Conservation (phyloP, 2,329 filamentous ascomycete species). For the Hymenoscyphus fructigenus region DNA sequence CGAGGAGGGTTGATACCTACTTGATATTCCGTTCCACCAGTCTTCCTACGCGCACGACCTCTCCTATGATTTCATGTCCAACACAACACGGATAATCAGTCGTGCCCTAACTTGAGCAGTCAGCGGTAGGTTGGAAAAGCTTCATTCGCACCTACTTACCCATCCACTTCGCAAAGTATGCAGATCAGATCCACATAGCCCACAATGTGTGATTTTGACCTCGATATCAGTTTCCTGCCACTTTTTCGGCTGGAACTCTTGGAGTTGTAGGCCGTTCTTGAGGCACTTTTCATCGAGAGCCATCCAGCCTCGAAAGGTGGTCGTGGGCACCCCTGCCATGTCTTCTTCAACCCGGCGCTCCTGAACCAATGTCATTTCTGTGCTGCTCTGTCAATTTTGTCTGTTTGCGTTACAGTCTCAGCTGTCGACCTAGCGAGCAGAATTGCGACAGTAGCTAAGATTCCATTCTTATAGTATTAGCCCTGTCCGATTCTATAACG, state of each 20-base stretch:
- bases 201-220: conserved; percentile 51
- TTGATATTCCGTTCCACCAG: not conserved
- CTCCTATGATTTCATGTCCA: not conserved
- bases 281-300: not conserved
- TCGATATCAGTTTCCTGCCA: conserved; percentile 53
- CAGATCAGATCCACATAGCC: conserved; percentile 45
- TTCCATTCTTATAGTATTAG: too few relatives aligned
- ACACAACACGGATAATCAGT: conserved; percentile 1
- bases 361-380: not conserved
- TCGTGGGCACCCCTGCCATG: not conserved
- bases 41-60: not conserved
- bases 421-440: not conserved
- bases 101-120: not conserved
- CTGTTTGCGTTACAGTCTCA: not conserved
- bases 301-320: not conserved
- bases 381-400: not conserved
- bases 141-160: not conserved
- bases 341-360: not conserved
- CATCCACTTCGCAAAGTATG: conserved; percentile 24
- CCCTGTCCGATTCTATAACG: too few relatives aligned
- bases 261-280: not conserved
- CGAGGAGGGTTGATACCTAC: not conserved
- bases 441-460: too few relatives aligned
- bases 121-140: too few relatives aligned
- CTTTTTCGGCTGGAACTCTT: conserved; percentile 39